Conservation (phyloP, 495 filamentous ascomycete genomes). For the Podospora conica region DNA sequence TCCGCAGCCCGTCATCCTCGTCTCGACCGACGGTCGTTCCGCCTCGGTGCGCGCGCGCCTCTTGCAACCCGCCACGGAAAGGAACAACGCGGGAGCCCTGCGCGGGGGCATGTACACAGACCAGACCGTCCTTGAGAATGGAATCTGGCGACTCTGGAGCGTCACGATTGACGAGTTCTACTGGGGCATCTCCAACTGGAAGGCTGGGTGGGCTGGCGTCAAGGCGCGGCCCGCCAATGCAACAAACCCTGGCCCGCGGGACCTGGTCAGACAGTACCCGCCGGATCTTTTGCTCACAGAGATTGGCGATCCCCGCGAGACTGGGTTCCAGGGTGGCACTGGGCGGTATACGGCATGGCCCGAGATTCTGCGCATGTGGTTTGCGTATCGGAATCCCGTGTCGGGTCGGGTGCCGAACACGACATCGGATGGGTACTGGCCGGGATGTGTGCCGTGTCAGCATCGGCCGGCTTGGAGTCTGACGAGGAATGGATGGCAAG, state of each 20-base stretch:
- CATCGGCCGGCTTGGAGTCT: constrained; percentile 9
- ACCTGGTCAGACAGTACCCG: background rate
- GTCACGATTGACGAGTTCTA: constrained; percentile 22
- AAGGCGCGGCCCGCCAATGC: no score
- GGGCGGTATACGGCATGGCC: constrained; percentile 10
- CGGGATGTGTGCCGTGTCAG: constrained; percentile 18
- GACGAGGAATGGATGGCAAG: constrained; percentile 11
- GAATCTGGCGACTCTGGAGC: constrained; percentile 10
- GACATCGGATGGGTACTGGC: constrained; percentile 17
- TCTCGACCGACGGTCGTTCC: constrained; percentile 11
- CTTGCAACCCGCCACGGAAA: constrained; percentile 9
- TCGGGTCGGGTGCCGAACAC: constrained; percentile 9
- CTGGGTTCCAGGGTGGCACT: constrained; percentile 13
- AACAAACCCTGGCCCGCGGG: no score
- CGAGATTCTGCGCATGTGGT: constrained; percentile 17
- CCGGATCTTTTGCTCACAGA: background rate
- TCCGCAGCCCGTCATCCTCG: constrained; percentile 14
- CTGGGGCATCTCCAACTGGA: no score
- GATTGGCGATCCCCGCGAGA: constrained; percentile 6
- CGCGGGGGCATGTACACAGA: constrained; percentile 17
- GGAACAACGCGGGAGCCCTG: background rate
- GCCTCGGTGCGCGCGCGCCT: constrained; percentile 8
- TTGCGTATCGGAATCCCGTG: constrained; percentile 14
- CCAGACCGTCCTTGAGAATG: constrained; percentile 15
- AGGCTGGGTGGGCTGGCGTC: no score